phyloP scores from a whole-genome alignment of 208 protist species.

The Acanthamoeba sp. region DNA sequence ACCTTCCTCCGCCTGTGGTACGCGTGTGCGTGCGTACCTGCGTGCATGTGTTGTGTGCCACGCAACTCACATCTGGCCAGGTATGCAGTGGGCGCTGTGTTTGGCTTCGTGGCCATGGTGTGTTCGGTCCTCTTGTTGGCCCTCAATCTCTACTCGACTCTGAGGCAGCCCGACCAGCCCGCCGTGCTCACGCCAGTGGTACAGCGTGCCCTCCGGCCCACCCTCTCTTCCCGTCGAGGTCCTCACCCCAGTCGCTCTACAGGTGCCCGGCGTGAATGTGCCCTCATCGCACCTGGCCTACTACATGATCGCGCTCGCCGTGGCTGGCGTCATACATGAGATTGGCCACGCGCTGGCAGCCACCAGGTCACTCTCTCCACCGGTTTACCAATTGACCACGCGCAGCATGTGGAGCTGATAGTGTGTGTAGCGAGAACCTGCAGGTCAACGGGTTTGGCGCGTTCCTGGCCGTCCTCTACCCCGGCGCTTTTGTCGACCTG shows the following conservation, averaged over 20 bases:
- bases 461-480: slow-evolving; percentile 59
- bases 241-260: too few species aligned
- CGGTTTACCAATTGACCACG: too few species aligned
- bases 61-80: neutral
- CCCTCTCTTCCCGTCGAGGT: too few species aligned
- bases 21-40: neutral
- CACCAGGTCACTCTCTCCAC: slow-evolving; percentile 49
- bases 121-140: neutral
- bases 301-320: slow-evolving; percentile 58
- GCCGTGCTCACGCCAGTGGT: slow-evolving; percentile 62
- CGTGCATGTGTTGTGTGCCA: neutral
- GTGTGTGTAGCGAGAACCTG: neutral
- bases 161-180: slow-evolving; percentile 33
- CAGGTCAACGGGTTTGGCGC: slow-evolving; percentile 28
- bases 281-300: slow-evolving; percentile 61
- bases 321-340: slow-evolving; percentile 64
- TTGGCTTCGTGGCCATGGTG: neutral
- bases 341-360: slow-evolving; percentile 56
- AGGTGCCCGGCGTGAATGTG: slow-evolving; percentile 71
- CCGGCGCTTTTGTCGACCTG: slow-evolving; percentile 62
- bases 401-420: neutral
- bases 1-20: slow-evolving; percentile 12
- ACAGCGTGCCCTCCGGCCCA: neutral
- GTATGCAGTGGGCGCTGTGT: slow-evolving; percentile 7
- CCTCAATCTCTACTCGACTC: slow-evolving; percentile 35